These are phyloP conservation scores for Penicillium salamii DNA, from an alignment of 495 filamentous ascomycete species.

Conservation along the genomic window DNA sequence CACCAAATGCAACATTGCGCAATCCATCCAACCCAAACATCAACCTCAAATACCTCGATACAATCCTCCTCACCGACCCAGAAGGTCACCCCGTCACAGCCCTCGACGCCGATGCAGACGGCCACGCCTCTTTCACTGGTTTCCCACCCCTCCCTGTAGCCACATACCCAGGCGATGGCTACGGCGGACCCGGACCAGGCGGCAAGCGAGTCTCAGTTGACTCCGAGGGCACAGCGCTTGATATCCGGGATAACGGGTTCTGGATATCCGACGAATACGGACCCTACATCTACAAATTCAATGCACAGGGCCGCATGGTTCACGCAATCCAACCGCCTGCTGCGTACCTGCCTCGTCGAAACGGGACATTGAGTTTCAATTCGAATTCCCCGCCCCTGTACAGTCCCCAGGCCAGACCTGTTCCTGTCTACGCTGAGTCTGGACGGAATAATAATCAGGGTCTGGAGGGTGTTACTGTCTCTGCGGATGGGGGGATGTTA, in stretches of 20 bases:
- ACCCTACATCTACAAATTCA: slow-evolving; percentile 71
- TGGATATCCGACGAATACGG: slow-evolving; percentile 83
- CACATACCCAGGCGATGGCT: slow-evolving; percentile 71
- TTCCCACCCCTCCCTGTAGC: slow-evolving; percentile 66
- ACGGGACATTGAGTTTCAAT: slow-evolving; percentile 56
- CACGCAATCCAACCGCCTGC: slow-evolving; percentile 65
- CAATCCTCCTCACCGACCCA: slow-evolving; percentile 65
- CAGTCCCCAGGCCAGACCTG: slow-evolving; percentile 37
- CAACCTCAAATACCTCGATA: slow-evolving; percentile 61
- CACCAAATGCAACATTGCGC: slow-evolving; percentile 47
- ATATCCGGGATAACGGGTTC: slow-evolving; percentile 56
- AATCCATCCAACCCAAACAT: slow-evolving; percentile 64
- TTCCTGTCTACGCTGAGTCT: slow-evolving; percentile 54
- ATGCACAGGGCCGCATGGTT: slow-evolving; percentile 55
- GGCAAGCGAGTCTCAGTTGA: slow-evolving; percentile 64
- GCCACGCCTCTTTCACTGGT: slow-evolving; percentile 50
- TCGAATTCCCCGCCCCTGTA: slow-evolving; percentile 64
- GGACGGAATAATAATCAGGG: slow-evolving; percentile 77
- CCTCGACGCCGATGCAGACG: slow-evolving; percentile 62
- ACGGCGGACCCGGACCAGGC: slow-evolving; percentile 59
- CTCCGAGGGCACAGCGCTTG: slow-evolving; percentile 68
- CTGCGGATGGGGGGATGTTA: slow-evolving; percentile 60
- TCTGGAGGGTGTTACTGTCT: slow-evolving; percentile 69
- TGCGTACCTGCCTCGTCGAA: slow-evolving; percentile 65
- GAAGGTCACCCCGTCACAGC: slow-evolving; percentile 68